These are phyloP conservation scores for Grigorovia yakushimaensis DNA, from an alignment of 805 yeast genomes.

Conservation along the genomic window DNA sequence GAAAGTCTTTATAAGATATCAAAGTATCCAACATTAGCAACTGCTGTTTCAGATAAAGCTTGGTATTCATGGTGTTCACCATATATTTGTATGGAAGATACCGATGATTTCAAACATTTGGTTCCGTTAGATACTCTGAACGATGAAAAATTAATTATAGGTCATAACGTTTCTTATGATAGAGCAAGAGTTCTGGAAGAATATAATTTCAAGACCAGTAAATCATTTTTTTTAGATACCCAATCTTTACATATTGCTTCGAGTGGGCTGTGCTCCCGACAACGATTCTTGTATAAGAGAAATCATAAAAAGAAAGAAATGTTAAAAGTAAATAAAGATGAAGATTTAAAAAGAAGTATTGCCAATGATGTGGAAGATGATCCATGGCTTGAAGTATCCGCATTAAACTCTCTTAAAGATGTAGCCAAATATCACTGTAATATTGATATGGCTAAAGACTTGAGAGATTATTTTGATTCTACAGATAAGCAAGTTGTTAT, in stretches of 20 bases:
- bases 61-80: constrained; percentile 98
- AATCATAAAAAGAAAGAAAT: constrained; percentile 32
- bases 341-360: constrained; percentile 9
- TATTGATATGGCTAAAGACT: constrained; percentile 52
- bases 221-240: constrained; percentile 78
- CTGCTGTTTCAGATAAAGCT: constrained; percentile 64
- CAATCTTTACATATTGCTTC: constrained; percentile 88
- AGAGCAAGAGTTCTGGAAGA: constrained; percentile 81
- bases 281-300: constrained; percentile 67
- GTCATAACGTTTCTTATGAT: constrained; percentile 87
- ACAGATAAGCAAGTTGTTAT: constrained; percentile 44
- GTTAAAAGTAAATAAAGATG: constrained; percentile 6
- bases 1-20: constrained; percentile 75
- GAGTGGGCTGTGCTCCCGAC: constrained; percentile 88
- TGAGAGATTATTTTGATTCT: constrained; percentile 54
- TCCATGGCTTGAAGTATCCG: constrained; percentile 78
- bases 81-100: constrained; percentile 39
- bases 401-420: constrained; percentile 69
- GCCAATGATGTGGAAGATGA: constrained; percentile 33
- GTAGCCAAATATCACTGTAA: constrained; percentile 75
- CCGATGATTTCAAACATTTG: constrained; percentile 44
- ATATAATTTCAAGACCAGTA: constrained; percentile 54
- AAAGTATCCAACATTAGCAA: constrained; percentile 68
- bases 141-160: constrained; percentile 55
- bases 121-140: constrained; percentile 58